Evolutionary conservation across 768 basidiomycete genomes (phyloP).

Genomic region (Tylopilus subfusipes): DNA sequence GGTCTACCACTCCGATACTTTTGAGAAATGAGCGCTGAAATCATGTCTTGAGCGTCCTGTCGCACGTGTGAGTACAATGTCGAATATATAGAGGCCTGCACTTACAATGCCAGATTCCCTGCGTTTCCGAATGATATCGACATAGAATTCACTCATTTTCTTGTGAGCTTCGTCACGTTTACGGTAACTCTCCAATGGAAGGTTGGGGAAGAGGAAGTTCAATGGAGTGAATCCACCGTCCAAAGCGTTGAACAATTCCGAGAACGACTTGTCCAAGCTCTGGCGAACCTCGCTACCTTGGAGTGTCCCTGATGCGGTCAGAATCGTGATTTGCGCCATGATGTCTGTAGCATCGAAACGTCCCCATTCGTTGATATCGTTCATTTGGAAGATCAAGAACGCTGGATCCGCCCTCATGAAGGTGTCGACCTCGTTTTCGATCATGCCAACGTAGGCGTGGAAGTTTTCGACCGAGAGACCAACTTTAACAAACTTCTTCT

Average conservation of each 20-base stretch:
- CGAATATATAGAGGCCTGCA: neutral
- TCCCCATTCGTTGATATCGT: constrained; percentile 75
- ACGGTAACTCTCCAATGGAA: constrained; percentile 89
- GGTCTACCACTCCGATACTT: constrained; percentile 76
- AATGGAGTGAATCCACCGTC: constrained; percentile 96
- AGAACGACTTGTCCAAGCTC: constrained; percentile 77
- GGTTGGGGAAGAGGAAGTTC: constrained; percentile 92
- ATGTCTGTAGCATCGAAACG: constrained; percentile 68
- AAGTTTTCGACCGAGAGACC: constrained; percentile 92
- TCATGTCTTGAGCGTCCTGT: constrained; percentile 87
- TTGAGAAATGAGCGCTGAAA: constrained; percentile 79
- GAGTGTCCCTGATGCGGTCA: constrained; percentile 90
- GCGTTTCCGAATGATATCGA: constrained; percentile 78
- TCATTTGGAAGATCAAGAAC: constrained; percentile 60
- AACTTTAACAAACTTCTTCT: constrained; percentile 97
- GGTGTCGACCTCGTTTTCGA: constrained; percentile 69
- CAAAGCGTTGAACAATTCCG: constrained; percentile 79
- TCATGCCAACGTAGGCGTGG: constrained; percentile 77
- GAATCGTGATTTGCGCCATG: constrained; percentile 86
- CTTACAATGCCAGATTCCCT: constrained; percentile 46
- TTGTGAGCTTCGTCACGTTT: constrained; percentile 85
- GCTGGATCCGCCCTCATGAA: constrained; percentile 64
- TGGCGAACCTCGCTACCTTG: constrained; percentile 89
- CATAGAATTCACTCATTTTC: constrained; percentile 93
- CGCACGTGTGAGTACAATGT: neutral